A percentile compares a stretch with the other conserved stretches of the same genome.
Conservation (phyloP, 306 rosid species). For the Medicago lupulina region DNA sequence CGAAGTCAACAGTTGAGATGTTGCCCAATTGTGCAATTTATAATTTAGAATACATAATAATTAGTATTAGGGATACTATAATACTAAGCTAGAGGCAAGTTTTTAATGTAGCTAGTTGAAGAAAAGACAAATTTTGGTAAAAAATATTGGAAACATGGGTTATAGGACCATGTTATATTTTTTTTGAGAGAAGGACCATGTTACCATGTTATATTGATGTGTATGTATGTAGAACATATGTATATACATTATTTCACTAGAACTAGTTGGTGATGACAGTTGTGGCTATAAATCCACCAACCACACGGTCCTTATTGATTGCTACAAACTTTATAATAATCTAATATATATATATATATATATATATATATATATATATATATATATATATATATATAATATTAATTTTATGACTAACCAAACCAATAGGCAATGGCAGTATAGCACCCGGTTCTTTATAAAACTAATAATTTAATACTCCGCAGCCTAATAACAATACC, state of each 20-base stretch:
- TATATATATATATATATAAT: no score
- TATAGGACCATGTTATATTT: not conserved
- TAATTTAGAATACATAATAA: not conserved
- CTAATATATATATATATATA: no score
- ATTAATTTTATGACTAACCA: not conserved
- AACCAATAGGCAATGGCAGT: not conserved
- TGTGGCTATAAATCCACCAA: not conserved
- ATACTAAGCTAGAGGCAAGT: not conserved
- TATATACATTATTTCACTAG: not conserved
- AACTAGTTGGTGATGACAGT: not conserved
- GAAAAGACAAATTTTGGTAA: not conserved
- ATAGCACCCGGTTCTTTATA: not conserved
- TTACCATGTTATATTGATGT: not conserved
- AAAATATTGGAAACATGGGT: not conserved
- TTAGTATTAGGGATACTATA: not conserved
- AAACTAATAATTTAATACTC: no score
- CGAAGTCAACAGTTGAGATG: not conserved
- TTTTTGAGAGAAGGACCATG: no score
- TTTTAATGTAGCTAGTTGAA: constrained; percentile 9
- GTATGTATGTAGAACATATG: not conserved
- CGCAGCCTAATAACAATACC: no score
- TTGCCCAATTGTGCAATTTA: not conserved
- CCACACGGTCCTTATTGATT: not conserved
- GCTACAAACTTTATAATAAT: not conserved
- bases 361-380: no score